Evolutionary conservation across 768 basidiomycete species (phyloP).

Genomic region (Suillus spraguei): DNA sequence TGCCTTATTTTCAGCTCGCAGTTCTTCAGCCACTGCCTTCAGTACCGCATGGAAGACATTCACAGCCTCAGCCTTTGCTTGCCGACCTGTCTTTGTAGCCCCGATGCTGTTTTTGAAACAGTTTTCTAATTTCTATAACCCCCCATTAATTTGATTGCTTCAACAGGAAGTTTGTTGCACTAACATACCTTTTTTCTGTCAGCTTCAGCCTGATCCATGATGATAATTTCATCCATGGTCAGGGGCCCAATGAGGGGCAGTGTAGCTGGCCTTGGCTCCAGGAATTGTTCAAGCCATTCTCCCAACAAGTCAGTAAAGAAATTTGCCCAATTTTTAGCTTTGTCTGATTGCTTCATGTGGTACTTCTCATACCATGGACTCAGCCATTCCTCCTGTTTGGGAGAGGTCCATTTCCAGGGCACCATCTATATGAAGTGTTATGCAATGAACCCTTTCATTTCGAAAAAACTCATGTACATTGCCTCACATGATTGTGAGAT

Average conservation of each 20-base stretch:
- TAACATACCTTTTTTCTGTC: not conserved
- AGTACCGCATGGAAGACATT: not conserved
- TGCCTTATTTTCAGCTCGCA: not conserved
- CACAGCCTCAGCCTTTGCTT: not conserved
- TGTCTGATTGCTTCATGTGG: too few species aligned
- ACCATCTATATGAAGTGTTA: too few species aligned
- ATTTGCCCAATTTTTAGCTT: not conserved
- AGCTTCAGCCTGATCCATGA: conserved; percentile 2
- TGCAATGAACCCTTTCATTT: too few species aligned
- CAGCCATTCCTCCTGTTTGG: too few species aligned
- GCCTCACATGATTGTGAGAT: too few species aligned
- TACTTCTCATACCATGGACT: too few species aligned
- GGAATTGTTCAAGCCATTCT: conserved; percentile 1
- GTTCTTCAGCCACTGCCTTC: not conserved
- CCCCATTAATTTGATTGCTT: not conserved
- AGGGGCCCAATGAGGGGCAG: not conserved
- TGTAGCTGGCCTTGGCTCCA: not conserved
- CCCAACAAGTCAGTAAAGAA: not conserved
- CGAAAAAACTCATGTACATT: too few species aligned
- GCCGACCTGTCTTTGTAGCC: not conserved
- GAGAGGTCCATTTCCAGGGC: too few species aligned
- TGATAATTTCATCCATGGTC: not conserved
- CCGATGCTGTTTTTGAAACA: not conserved
- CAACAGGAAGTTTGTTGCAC: not conserved
- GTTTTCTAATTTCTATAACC: not conserved